Percentiles rank a stretch among this genome's conserved stretches.
These are phyloP conservation scores for Jackrogersella multiformis DNA, from an alignment of 495 filamentous ascomycete genomes.

Conservation along the genomic window DNA sequence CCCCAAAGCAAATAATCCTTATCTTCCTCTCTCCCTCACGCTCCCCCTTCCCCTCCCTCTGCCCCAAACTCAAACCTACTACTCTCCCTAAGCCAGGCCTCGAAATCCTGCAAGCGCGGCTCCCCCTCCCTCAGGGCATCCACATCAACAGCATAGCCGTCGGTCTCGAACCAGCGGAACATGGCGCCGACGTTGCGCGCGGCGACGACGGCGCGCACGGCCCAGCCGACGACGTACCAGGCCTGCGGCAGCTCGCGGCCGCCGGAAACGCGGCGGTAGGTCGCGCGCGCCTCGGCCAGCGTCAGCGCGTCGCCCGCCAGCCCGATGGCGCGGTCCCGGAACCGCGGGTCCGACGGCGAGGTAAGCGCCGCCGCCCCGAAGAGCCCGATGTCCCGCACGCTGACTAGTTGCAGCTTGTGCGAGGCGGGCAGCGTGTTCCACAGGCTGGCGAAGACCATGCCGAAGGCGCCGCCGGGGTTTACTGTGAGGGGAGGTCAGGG, in stretches of 20 bases:
- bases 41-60: no score
- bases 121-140: slow-evolving; percentile 58
- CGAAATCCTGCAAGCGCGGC: slow-evolving; percentile 65
- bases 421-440: slow-evolving; percentile 52
- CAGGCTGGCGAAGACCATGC: slow-evolving; percentile 67
- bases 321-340: slow-evolving; percentile 56
- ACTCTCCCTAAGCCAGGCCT: slow-evolving; percentile 67
- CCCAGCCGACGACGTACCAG: slow-evolving; percentile 52
- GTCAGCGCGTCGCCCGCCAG: slow-evolving; percentile 71
- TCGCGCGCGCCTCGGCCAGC: slow-evolving; percentile 56
- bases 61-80: slow-evolving; percentile 51
- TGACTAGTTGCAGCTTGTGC: slow-evolving; percentile 66
- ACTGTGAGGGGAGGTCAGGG: not conserved
- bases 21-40: no score
- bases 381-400: slow-evolving; percentile 69
- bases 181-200: slow-evolving; percentile 64
- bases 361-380: slow-evolving; percentile 68
- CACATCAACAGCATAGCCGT: slow-evolving; percentile 70
- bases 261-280: slow-evolving; percentile 62
- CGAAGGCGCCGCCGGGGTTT: slow-evolving; percentile 59
- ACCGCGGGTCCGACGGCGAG: slow-evolving; percentile 41
- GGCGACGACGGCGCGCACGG: slow-evolving; percentile 56
- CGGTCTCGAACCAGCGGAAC: slow-evolving; percentile 70
- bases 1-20: no score
- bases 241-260: slow-evolving; percentile 57